phyloP scores from a whole-genome alignment of 371 early-diverging fungal species.

The Syncephalastrum sp. region DNA sequence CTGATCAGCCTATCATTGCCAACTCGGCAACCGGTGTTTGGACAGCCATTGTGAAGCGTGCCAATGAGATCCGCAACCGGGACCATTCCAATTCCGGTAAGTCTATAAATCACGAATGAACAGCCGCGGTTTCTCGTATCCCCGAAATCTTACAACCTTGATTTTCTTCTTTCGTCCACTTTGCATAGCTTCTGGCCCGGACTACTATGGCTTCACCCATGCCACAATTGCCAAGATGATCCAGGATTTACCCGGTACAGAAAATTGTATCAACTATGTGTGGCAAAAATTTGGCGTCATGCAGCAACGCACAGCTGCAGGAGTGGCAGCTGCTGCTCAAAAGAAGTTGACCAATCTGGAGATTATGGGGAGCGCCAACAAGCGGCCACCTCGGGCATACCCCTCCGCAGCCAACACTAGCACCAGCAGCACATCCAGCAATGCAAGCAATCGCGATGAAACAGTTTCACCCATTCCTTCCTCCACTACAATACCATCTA shows the following conservation, averaged over 20 bases:
- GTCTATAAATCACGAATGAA: conserved; percentile 1
- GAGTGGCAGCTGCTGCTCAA: conserved; percentile 46
- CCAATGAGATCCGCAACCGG: conserved; percentile 75
- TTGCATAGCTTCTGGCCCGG: conserved; percentile 77
- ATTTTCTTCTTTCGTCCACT: not conserved
- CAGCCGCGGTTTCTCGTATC: not conserved
- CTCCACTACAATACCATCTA: no score
- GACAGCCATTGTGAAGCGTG: conserved; percentile 77
- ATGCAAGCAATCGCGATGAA: conserved; percentile 1
- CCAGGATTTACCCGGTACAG: conserved; percentile 80
- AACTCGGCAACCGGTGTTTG: conserved; percentile 88
- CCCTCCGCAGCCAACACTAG: not conserved
- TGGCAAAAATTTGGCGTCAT: conserved; percentile 64
- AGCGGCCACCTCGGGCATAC: conserved; percentile 16
- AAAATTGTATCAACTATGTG: conserved; percentile 70
- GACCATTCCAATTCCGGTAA: conserved; percentile 70
- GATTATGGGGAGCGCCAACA: conserved; percentile 43
- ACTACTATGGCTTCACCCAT: conserved; percentile 88
- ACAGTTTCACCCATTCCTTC: no score
- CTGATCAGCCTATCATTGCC: conserved; percentile 63
- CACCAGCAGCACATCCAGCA: conserved; percentile 10
- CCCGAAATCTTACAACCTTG: no score
- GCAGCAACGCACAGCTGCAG: conserved; percentile 43
- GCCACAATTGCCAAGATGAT: conserved; percentile 87
- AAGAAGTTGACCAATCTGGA: conserved; percentile 40